These are phyloP conservation scores for Linnemannia exigua DNA, from an alignment of 192 early-diverging fungal species.

Conservation along the genomic window DNA sequence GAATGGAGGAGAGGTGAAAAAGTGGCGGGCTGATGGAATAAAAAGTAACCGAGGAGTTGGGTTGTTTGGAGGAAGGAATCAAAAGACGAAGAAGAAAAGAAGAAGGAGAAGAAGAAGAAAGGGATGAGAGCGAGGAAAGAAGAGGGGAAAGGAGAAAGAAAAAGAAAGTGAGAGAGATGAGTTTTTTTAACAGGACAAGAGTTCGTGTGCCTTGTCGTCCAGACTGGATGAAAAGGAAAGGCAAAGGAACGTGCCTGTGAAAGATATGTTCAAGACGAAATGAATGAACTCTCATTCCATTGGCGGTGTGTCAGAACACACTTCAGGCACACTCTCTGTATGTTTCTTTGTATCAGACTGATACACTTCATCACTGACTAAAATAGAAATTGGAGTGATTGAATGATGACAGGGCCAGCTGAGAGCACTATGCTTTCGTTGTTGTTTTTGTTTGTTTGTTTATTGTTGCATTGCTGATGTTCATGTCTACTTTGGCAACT, in stretches of 20 bases:
- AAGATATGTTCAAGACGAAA: neutral
- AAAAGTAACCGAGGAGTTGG: neutral
- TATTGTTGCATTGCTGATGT: neutral
- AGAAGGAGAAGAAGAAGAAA: neutral
- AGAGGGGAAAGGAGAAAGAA: neutral
- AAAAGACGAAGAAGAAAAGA: neutral
- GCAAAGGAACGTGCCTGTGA: neutral
- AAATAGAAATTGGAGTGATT: slow-evolving; percentile 4
- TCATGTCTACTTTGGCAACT: neutral
- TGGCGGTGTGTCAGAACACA: neutral
- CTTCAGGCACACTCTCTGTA: neutral
- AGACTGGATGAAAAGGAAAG: neutral
- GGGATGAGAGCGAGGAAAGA: neutral
- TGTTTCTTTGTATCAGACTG: too few species aligned
- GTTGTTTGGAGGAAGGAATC: neutral
- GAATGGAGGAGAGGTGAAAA: neutral
- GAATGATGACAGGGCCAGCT: slow-evolving; percentile 1
- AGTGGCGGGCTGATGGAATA: neutral
- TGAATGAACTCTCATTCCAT: neutral
- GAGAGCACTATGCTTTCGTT: neutral
- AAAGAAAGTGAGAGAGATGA: neutral
- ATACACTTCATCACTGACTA: neutral
- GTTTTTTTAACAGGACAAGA: neutral
- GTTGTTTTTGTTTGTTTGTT: neutral
- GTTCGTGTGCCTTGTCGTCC: neutral